A percentile compares a stretch with the other conserved stretches of the same genome.
phyloP scores from a whole-genome alignment of 73 alveolate genomes.

The Effrenium voratum region DNA sequence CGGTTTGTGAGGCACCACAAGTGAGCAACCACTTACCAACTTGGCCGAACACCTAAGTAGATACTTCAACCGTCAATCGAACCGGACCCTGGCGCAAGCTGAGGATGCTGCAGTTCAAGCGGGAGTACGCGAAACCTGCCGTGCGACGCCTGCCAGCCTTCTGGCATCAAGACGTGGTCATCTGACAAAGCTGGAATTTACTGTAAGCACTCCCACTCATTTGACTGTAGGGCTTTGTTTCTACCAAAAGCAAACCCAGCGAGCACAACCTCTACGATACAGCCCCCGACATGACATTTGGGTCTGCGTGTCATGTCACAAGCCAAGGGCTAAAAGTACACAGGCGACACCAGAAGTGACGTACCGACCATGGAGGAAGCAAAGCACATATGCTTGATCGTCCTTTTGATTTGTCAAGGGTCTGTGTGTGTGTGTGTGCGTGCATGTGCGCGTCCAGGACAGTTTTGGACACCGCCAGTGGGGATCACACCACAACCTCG shows the following conservation, averaged over 20 bases:
- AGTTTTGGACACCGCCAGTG: too few species aligned
- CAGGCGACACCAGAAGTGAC: too few species aligned
- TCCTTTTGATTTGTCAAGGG: too few species aligned
- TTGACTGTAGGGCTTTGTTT: not conserved
- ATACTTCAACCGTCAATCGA: too few species aligned
- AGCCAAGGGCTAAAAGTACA: too few species aligned
- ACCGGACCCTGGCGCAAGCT: too few species aligned
- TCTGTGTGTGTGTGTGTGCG: too few species aligned
- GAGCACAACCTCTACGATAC: not conserved
- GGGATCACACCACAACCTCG: too few species aligned
- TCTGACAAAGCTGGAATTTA: not conserved
- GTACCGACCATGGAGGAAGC: too few species aligned
- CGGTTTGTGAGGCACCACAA: not conserved
- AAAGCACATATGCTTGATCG: too few species aligned
- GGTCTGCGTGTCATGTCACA: too few species aligned
- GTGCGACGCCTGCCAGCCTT: not conserved
- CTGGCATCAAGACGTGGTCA: not conserved
- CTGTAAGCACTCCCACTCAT: not conserved
- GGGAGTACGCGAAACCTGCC: constrained; percentile 7
- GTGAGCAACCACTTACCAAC: not conserved
- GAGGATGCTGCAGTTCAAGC: not conserved
- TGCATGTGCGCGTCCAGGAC: too few species aligned
- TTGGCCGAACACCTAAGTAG: not conserved
- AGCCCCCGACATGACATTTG: not conserved
- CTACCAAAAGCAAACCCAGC: not conserved